Percentiles rank a stretch among this genome's conserved stretches.
These are phyloP conservation scores for Sugiyamaella lignohabitans DNA, from an alignment of 805 yeast species.

Conservation along the genomic window DNA sequence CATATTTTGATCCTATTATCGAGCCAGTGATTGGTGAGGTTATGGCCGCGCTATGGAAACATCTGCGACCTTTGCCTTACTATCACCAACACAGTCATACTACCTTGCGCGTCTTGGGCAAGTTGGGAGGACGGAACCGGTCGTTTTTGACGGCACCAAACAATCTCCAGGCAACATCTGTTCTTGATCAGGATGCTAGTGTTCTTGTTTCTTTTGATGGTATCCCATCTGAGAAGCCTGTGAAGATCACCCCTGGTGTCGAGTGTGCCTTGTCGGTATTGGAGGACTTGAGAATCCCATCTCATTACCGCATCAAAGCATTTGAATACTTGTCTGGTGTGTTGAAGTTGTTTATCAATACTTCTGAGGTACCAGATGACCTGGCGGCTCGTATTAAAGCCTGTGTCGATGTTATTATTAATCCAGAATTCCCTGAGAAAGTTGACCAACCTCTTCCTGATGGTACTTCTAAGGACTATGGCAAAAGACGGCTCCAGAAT, in stretches of 20 bases:
- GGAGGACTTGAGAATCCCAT: constrained; percentile 51
- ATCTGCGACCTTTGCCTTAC: constrained; percentile 85
- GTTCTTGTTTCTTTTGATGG: constrained; percentile 72
- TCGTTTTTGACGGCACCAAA: constrained; percentile 72
- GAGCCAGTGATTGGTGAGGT: constrained; percentile 95
- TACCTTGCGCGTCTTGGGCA: constrained; percentile 86
- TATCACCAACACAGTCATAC: constrained; percentile 94
- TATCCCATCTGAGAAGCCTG: constrained; percentile 50
- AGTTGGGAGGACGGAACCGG: constrained; percentile 93
- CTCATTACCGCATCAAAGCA: constrained; percentile 70
- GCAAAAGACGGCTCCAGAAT: constrained; percentile 40
- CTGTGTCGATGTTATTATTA: constrained; percentile 29
- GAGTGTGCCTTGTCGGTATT: constrained; percentile 69
- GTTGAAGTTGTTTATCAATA: constrained; percentile 60
- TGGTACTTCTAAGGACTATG: constrained; percentile 17
- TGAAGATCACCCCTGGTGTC: constrained; percentile 79
- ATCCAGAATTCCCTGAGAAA: constrained; percentile 36
- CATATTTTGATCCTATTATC: constrained; percentile 92
- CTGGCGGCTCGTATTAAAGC: constrained; percentile 11
- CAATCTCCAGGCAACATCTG: constrained; percentile 49
- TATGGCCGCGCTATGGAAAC: constrained; percentile 87
- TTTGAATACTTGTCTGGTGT: constrained; percentile 63
- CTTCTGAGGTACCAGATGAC: constrained; percentile 41
- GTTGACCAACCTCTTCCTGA: constrained; percentile 26
- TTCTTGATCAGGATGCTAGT: constrained; percentile 54